phyloP scores from a whole-genome alignment of 768 basidiomycete genomes.

The Mycena venus region DNA sequence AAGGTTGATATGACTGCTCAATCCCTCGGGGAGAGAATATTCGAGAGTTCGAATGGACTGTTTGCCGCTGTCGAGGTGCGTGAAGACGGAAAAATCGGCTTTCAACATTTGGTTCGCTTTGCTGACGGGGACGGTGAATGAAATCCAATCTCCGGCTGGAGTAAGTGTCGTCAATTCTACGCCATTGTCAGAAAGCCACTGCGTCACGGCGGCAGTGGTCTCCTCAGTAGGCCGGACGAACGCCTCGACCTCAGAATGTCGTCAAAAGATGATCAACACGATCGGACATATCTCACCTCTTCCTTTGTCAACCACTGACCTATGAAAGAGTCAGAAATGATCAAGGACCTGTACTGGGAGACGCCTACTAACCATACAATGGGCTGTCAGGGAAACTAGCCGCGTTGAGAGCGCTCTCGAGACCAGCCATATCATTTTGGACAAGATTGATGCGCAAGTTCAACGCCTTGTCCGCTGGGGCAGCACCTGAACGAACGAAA shows the following conservation, averaged over 20 bases:
- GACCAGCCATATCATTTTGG: slow-evolving; percentile 43
- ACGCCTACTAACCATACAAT: slow-evolving; percentile 32
- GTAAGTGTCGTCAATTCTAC: slow-evolving; percentile 29
- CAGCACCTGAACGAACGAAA: slow-evolving; percentile 36
- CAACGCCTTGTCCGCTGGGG: slow-evolving; percentile 36
- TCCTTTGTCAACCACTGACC: slow-evolving; percentile 44
- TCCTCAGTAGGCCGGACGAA: slow-evolving; percentile 9
- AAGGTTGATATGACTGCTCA: slow-evolving; percentile 34
- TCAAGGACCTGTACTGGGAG: not conserved
- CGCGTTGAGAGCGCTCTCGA: slow-evolving; percentile 45
- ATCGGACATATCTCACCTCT: slow-evolving; percentile 37
- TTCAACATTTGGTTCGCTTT: slow-evolving; percentile 37
- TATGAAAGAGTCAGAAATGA: not conserved
- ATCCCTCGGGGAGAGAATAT: slow-evolving; percentile 38
- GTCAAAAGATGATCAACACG: not conserved
- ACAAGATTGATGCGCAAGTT: slow-evolving; percentile 48
- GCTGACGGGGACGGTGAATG: slow-evolving; percentile 32
- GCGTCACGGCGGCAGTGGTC: slow-evolving; percentile 22
- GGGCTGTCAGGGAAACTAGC: slow-evolving; percentile 45
- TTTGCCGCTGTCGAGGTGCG: slow-evolving; percentile 33
- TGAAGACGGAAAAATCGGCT: slow-evolving; percentile 34
- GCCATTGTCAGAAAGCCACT: slow-evolving; percentile 34
- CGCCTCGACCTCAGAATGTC: not conserved
- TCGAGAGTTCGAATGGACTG: slow-evolving; percentile 37
- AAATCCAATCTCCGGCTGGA: slow-evolving; percentile 40